Conservation (phyloP, 441 rosid species). For the Adansonia grandidieri region DNA sequence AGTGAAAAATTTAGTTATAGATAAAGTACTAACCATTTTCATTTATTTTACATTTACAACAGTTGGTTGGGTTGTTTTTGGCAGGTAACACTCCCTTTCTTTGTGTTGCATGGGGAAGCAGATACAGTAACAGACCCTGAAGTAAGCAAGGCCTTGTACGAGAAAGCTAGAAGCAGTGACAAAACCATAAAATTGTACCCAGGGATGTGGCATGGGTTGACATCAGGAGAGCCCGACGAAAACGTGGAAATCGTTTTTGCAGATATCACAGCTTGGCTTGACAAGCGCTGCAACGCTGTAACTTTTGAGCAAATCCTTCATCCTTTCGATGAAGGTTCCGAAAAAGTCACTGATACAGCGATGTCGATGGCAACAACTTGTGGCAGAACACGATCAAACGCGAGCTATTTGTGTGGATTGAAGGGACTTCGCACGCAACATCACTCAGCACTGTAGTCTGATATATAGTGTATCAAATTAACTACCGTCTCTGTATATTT, state of each 20-base stretch:
- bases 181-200: slow-evolving; percentile 80
- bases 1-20: not conserved
- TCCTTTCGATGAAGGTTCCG: slow-evolving; percentile 27
- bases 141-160: slow-evolving; percentile 84
- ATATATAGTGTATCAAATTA: not conserved
- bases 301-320: slow-evolving; percentile 37
- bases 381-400: slow-evolving; percentile 22
- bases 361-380: not conserved
- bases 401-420: slow-evolving; percentile 60
- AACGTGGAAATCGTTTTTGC: slow-evolving; percentile 73
- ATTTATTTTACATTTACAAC: not conserved
- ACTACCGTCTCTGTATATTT: not conserved
- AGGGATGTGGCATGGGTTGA: slow-evolving; percentile 94
- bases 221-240: slow-evolving; percentile 80
- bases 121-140: slow-evolving; percentile 95
- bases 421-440: slow-evolving; percentile 55
- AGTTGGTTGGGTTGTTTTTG: not conserved
- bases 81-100: slow-evolving; percentile 78
- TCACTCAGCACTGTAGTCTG: slow-evolving; percentile 63
- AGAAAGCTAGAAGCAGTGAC: slow-evolving; percentile 70
- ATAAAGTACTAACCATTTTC: not conserved
- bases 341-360: slow-evolving; percentile 27
- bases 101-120: slow-evolving; percentile 88
- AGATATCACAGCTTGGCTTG: slow-evolving; percentile 78
- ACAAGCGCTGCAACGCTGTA: slow-evolving; percentile 45